Base-by-base conservation (phyloP, 2,329 filamentous ascomycete species). In the Alternaria metachromatica region DNA sequence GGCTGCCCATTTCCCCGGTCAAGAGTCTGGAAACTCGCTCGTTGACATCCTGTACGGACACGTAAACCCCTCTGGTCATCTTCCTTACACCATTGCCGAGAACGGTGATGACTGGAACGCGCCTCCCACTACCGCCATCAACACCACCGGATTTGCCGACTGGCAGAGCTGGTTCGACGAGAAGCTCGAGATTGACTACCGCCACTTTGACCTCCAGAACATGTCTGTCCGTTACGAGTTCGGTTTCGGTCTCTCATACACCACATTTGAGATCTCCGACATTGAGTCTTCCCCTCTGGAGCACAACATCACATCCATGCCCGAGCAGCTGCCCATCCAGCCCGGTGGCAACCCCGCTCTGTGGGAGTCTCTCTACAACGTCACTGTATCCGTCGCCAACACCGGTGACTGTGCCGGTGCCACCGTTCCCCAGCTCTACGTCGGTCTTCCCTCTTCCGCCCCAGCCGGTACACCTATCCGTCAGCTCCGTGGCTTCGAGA, bases 11-110 rank as follows among this genome's bases (percentile, higher is more conserved):
- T 77, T 77, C 54, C 79, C 80, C 5, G 81, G 82, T n/a, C 74
- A 83, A 65, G 79, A 83, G 67, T 72, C 71, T 13, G 81, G 81
- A 18, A 74, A 82, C 71, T 77, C 78, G 10, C 70, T 82, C 46
- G 76, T 78, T 41, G 81, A 82, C 55, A 68, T 82, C 4, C 83
- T 97, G 3, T 93, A 94, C 63, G 94, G 94, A 8, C 86, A 90
- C 23, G 86, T 89, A 11, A 95, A 93, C 72, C 90, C 90, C 0
- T 93, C 88, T 54, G 94, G 94, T 20, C 90, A 92, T 61, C 83
- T 97, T 3, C 94, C 94, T 0, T 97, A 96, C 80, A 97, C 93
- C 1, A 91, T 97, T 49, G 93, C 92, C 10, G 89, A 89, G 72
- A 85, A 84, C 1, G 83, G 90, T 1, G 83, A 86, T 28, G 93